Conservation (phyloP, 495 filamentous ascomycete species). For the Acidomyces sp. region DNA sequence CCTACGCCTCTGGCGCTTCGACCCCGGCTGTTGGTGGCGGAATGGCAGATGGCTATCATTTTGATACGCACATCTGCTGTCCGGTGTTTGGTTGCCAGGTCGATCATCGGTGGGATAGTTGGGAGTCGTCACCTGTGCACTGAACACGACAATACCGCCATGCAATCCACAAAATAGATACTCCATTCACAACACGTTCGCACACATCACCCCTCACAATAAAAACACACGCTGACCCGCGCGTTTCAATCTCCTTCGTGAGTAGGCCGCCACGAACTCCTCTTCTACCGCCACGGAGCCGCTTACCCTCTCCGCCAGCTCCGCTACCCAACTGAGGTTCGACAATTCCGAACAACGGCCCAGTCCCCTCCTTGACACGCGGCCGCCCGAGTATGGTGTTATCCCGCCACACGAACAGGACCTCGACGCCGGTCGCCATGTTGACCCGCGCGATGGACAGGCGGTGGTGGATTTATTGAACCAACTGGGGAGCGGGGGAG, state of each 20-base stretch:
- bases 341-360: conserved; percentile 18
- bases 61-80: conserved; percentile 15
- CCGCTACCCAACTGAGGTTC: conserved; percentile 2
- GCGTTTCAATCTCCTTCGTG: not conserved
- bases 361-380: conserved; percentile 6
- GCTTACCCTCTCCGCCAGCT: not conserved
- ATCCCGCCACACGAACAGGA: conserved; percentile 13
- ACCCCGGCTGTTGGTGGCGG: too few relatives aligned
- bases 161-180: not conserved
- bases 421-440: conserved; percentile 7
- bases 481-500: not conserved
- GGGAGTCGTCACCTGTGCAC: conserved; percentile 13
- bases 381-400: conserved; percentile 12
- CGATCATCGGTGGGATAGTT: conserved; percentile 14
- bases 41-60: conserved; percentile 4
- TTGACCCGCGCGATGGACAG: conserved; percentile 15
- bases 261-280: too few relatives aligned
- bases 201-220: not conserved
- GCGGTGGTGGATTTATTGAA: conserved; percentile 17
- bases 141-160: not conserved
- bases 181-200: not conserved
- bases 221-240: not conserved
- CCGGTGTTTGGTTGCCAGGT: conserved; percentile 7
- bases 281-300: conserved; percentile 2
- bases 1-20: conserved; percentile 11